Evolutionary conservation across 2,329 filamentous ascomycete species (phyloP), one percentile per base, ranked within the genome.

Genomic region (Furcasterigmium furcatum): DNA sequence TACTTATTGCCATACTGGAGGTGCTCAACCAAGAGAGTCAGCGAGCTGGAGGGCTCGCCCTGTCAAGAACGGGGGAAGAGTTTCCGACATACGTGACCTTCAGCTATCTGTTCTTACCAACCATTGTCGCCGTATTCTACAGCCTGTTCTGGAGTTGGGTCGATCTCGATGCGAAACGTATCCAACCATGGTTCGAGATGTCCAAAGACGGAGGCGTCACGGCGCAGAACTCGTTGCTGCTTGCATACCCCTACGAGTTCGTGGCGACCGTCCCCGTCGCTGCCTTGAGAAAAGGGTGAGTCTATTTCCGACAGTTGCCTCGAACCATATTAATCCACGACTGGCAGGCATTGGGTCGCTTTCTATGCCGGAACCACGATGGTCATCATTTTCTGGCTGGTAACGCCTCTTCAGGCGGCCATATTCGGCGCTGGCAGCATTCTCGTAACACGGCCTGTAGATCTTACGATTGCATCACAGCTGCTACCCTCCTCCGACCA

Each of bases 121-220:
- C 74, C 0, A 64, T 82, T 0, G 42, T 82, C 0, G 72, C 79
- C 0, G 72, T 84, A 0, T 7, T 77, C 0, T 84, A 80, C 49
- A 77, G 77, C 32, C 65, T 83, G 1, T 38, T 74, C 0, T 84
- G 80, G 79, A 71, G 66, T 3, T 82, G 79, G 77, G 67, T 83
- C 0, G 80, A 85, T 42, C 56, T 84, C 0, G 77, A 85, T 29
- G 63, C 71, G 0, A 80, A 82, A 47, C 54, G 82, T 0, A 62
- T 84, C 38, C 79, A 85, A 27, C 80, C 81, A 0, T 85, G 74
- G 65, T 72, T 80, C 10, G 77, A 83, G 19, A 45, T 85, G 1
- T 81, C 78, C 0, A 73, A 68, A 9, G 13, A 52, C 0, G 52
- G 56, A 0, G 80, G 79, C 0, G 74, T 74, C 0, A 52, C 52